Percentiles rank a stretch among this genome's conserved stretches.
Evolutionary conservation across 805 yeast species (phyloP).

Genomic region (Wickerhamiella azymoides): DNA sequence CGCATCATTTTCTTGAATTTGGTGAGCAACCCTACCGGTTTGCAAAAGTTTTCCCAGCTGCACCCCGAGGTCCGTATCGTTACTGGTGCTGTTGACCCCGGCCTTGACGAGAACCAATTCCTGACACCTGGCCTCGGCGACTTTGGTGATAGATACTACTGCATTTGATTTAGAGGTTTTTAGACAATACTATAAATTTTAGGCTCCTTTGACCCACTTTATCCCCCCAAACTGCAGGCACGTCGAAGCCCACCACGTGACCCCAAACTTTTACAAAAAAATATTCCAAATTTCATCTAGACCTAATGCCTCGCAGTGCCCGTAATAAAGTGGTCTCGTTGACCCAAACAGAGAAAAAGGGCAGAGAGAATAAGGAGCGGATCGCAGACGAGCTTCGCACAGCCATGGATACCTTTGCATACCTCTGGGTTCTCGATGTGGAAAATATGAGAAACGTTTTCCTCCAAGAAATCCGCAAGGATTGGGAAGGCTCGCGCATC

Average conservation of each 20-base stretch:
- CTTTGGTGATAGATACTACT: conserved; percentile 95
- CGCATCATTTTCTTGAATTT: conserved; percentile 82
- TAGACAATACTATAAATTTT: conserved; percentile 23
- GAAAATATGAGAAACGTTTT: conserved; percentile 95
- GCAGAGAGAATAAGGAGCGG: conserved; percentile 79
- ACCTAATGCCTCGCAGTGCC: conserved; percentile 82
- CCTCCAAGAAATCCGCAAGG: conserved; percentile 78
- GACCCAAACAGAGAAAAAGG: conserved; percentile 93
- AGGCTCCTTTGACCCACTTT: too few species aligned
- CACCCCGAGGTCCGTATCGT: conserved; percentile 80
- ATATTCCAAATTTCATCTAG: conserved; percentile 10
- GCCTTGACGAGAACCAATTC: conserved; percentile 70
- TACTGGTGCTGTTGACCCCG: conserved; percentile 86
- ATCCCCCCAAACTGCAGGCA: too few species aligned
- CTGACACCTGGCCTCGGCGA: conserved; percentile 95
- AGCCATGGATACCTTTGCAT: conserved; percentile 61
- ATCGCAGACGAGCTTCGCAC: conserved; percentile 83
- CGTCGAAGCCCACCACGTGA: background rate
- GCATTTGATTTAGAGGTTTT: conserved; percentile 31
- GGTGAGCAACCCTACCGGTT: conserved; percentile 91
- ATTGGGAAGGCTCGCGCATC: conserved; percentile 84
- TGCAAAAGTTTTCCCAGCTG: conserved; percentile 56
- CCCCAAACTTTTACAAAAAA: background rate
- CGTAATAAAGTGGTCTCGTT: conserved; percentile 92
- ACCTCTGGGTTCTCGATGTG: conserved; percentile 72